Evolutionary conservation across 306 rosid species (phyloP).

Genomic region (Psophocarpus tetragonolobus): DNA sequence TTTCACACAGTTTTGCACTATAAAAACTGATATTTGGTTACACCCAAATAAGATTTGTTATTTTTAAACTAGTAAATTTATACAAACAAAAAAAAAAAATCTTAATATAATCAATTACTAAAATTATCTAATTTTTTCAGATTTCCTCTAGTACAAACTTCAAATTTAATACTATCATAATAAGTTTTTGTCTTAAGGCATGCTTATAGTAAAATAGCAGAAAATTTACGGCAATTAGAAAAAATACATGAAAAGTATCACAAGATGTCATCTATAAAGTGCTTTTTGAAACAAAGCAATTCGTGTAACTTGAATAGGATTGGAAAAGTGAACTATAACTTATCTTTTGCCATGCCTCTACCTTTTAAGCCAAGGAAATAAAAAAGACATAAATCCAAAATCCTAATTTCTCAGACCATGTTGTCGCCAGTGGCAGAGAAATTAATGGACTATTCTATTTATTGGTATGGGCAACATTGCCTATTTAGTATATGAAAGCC

Average conservation of each 20-base stretch:
- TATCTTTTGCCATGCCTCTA: not conserved
- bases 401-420: not conserved
- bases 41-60: too few relatives aligned
- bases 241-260: not conserved
- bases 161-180: not conserved
- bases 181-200: not conserved
- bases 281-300: not conserved
- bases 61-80: too few relatives aligned
- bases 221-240: not conserved
- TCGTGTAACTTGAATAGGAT: not conserved
- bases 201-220: not conserved
- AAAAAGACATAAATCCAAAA: not conserved
- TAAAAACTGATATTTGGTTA: too few relatives aligned
- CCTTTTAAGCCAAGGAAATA: not conserved
- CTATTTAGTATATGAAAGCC: not conserved
- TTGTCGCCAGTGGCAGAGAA: not conserved
- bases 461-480: not conserved
- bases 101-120: too few relatives aligned
- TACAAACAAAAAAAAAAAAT: too few relatives aligned
- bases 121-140: too few relatives aligned
- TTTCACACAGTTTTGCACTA: too few relatives aligned
- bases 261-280: not conserved
- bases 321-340: constrained; percentile 4
- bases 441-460: not conserved
- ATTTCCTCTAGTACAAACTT: too few relatives aligned